Base-by-base conservation (phyloP, 768 basidiomycete species). In the Chalciporus chontae region DNA sequence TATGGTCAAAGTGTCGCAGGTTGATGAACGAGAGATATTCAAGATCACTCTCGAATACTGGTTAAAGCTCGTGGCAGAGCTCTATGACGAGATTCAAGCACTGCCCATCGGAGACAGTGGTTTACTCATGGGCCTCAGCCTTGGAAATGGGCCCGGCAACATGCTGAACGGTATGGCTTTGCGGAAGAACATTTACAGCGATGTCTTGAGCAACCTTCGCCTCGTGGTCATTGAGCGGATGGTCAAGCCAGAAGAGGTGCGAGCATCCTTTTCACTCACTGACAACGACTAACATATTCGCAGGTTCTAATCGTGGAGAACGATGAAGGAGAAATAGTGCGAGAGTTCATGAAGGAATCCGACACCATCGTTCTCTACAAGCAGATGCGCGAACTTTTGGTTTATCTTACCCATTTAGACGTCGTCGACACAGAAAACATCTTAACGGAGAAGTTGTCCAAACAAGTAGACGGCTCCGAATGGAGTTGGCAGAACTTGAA, bases 401-500 rank as follows among this genome's bases (percentile, higher is more conserved):
- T 99, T 38, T 99, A 97, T 67, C 84, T 98, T 53, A 98, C 96
- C 1, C 94, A 99, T 75, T 70, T 99, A 55, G 96, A 99, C 70
- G 94, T 96, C 31, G 73, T 79, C 50, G 96, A 99, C 66, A 97
- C 96, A 26, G 96, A 99, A 73, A 90, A 83, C 32, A 97, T 99
- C 70, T 77, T 99, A 62, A 96, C 94, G 34, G 95, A 97, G 73
- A 99, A 99, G 70, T 77, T 98, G 43, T 80, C 90, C 38, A 96
- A 94, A 71, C 96, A 99, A 77, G 94, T 96, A 10, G 94, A 97
- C 61, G 93, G 92, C 14, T 83, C 87, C 10, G 96, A 99, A 70
- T 99, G 96, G 96, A 96, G 94, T 23, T 99, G 96, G 96, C 90
- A 96, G 61, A 98, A 98, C 67, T 76, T 98, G 48, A 99, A 98